A percentile compares a stretch with the other conserved stretches of the same genome.
Evolutionary conservation across 108 stramenopile species (phyloP).

Genomic region (Discostella pseudostelligera): DNA sequence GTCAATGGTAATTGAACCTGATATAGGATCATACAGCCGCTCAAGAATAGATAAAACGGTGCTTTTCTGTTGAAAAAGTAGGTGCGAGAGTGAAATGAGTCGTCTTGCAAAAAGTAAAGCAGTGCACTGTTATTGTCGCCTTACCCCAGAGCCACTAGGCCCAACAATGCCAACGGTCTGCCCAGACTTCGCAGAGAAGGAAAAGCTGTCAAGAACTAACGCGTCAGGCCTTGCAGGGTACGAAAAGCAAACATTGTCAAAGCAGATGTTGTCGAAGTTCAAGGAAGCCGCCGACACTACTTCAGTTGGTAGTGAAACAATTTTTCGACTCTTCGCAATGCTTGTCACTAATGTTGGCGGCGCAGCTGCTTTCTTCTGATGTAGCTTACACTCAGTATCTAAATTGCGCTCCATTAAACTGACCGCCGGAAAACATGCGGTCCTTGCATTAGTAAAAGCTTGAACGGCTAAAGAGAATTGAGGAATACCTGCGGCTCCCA

Average conservation of each 20-base stretch:
- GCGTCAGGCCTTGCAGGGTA: slow-evolving; percentile 74
- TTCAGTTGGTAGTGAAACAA: neutral
- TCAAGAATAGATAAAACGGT: too few species aligned
- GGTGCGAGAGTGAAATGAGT: too few species aligned
- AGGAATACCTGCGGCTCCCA: slow-evolving; percentile 53
- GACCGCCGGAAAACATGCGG: slow-evolving; percentile 42
- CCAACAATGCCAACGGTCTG: too few species aligned
- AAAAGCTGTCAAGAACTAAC: slow-evolving; percentile 46
- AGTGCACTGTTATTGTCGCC: too few species aligned
- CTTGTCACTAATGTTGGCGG: slow-evolving; percentile 7
- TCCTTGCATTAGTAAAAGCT: slow-evolving; percentile 47
- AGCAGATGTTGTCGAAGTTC: slow-evolving; percentile 47
- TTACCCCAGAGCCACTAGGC: too few species aligned
- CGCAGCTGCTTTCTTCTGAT: neutral
- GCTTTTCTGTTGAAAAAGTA: too few species aligned
- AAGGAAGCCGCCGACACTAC: slow-evolving; percentile 9
- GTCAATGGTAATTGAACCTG: slow-evolving; percentile 50
- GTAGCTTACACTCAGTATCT: slow-evolving; percentile 2
- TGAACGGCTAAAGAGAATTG: slow-evolving; percentile 53
- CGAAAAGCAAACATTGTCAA: slow-evolving; percentile 64
- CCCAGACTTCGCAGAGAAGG: too few species aligned
- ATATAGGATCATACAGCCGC: slow-evolving; percentile 50
- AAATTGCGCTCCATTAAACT: slow-evolving; percentile 44
- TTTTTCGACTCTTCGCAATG: too few species aligned
- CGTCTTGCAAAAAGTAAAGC: too few species aligned